Conservation (phyloP, 169 alveolate species). For the Plasmodium gonderi region DNA sequence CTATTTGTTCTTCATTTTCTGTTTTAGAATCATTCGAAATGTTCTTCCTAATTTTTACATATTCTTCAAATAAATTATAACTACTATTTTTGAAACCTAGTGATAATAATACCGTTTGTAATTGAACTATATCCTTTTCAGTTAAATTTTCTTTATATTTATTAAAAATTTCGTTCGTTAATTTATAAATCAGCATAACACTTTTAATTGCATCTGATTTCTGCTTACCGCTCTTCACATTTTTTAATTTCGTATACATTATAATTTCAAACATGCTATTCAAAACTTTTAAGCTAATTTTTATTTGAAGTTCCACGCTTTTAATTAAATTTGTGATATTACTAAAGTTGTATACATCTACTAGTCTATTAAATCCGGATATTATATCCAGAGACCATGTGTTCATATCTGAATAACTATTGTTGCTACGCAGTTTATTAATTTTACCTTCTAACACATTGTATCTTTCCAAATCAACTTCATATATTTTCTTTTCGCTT, state of each 20-base stretch:
- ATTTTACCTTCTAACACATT: constrained; percentile 31
- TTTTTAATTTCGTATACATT: constrained; percentile 68
- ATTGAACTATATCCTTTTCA: constrained; percentile 65
- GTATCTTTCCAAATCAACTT: constrained; percentile 72
- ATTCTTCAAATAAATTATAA: constrained; percentile 81
- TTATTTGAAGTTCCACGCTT: constrained; percentile 46
- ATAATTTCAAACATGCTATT: constrained; percentile 48
- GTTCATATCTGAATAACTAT: constrained; percentile 64
- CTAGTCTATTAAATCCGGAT: constrained; percentile 73
- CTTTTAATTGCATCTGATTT: constrained; percentile 70
- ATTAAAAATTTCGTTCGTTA: constrained; percentile 67
- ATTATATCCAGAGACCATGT: constrained; percentile 73
- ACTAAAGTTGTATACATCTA: constrained; percentile 73
- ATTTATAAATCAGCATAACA: constrained; percentile 46
- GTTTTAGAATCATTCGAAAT: constrained; percentile 8
- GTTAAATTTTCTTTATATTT: constrained; percentile 48
- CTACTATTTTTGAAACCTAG: constrained; percentile 79
- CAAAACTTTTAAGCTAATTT: constrained; percentile 56
- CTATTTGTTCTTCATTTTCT: constrained; percentile 3
- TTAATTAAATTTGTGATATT: constrained; percentile 62
- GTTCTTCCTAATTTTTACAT: constrained; percentile 77
- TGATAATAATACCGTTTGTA: constrained; percentile 73
- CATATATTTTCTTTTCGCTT: constrained; percentile 56
- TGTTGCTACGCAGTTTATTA: constrained; percentile 49
- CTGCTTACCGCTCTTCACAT: constrained; percentile 52